Base-by-base conservation (phyloP, 192 early-diverging fungal genomes). In the Lobosporangium transversale region DNA sequence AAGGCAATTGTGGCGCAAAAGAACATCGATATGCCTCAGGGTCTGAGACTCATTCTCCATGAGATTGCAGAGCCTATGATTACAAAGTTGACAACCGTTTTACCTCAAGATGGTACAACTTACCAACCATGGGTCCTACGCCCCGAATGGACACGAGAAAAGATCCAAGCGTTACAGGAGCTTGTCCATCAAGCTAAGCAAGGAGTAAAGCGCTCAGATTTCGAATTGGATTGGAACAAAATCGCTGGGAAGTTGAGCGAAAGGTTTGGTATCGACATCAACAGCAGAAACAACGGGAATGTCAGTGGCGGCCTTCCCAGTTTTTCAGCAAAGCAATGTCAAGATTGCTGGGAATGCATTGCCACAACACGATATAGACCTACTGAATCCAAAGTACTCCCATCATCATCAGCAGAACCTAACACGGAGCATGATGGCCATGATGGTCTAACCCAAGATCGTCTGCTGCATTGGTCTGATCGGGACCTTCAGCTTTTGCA, bases 291-390 rank as follows among this genome's bases (percentile, higher is more conserved):
- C 2, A 26, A 26, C 45, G 35, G 45, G 44, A 48, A 36, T 31
- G 30, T 11, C 4, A 31, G 26, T 30, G 17, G 31, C 2, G 17
- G 17, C 2, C 3, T 12, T n/a, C 53, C 31, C 43, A n/a, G 43
- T 15, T 30, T 58, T 48, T 54, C 63, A 21, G 30, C 43, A 8
- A 54, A 60, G 29, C 71, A 76, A 12, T 76, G 71, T 33, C 40
- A 76, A 30, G 37, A 17, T 18, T 66, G 63, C 35, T 76, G 71
- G 71, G 47, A 66, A 36, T 62, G 58, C 30, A 33, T 76, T 5
- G 58, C 71, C 6, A 11, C 33, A 4, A 1, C 50, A 24, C 9
- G 35, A 32, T n/a, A 18, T 14, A 7, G 37, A 7, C n/a, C n/a
- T n/a, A n/a, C n/a, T n/a, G n/a, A n/a, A n/a, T n/a, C n/a, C n/a